Evolutionary conservation across 2,329 filamentous ascomycete species (phyloP), one percentile per base, ranked within the genome.

Genomic region (Colletotrichum spaethianum): DNA sequence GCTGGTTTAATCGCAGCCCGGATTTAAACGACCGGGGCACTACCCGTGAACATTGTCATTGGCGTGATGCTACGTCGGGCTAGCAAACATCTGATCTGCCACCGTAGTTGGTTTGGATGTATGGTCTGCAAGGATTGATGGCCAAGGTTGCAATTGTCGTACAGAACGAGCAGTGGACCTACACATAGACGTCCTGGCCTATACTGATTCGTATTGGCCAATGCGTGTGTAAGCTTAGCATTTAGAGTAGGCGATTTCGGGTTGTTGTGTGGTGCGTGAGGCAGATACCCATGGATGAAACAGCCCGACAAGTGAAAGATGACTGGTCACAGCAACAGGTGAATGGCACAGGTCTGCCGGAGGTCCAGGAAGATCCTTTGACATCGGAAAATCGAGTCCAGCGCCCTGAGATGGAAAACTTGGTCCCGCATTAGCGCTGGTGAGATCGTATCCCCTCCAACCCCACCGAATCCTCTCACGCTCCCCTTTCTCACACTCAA

Each of bases 381-480:
- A 36, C 36, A 38, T 16, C 2, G 36, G 14, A 33, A 46, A 61
- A 31, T 31, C 50, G 20, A 60, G 26, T n/a, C 28, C 12, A 33
- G 20, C 50, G 40, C 55, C 55, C 33, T 52, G 55, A 40, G 31
- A 62, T 44, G 56, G 23, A 23, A 52, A 63, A 40, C 60, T 26
- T 23, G 44, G 26, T 46, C 66, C 66, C 31, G 48, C 66, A 36
- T 59, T 65, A 55, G 62, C 67, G 40, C 44, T 44, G 33, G 52
- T 42, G 18, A 23, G 44, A 60, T 70, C 52, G 28, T 40, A 31
- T 26, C 28, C 33, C 38, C 53, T 26, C 26, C 36, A 40, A 33
- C 28, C 42, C 44, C 38, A 36, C 33, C 23, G 20, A 23, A 11
- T 20, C 44, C 28, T 50, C 20, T 16, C 16, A 8, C 26, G 31